phyloP scores from a whole-genome alignment of 2,329 filamentous ascomycete genomes.

The Metarhizium album region DNA sequence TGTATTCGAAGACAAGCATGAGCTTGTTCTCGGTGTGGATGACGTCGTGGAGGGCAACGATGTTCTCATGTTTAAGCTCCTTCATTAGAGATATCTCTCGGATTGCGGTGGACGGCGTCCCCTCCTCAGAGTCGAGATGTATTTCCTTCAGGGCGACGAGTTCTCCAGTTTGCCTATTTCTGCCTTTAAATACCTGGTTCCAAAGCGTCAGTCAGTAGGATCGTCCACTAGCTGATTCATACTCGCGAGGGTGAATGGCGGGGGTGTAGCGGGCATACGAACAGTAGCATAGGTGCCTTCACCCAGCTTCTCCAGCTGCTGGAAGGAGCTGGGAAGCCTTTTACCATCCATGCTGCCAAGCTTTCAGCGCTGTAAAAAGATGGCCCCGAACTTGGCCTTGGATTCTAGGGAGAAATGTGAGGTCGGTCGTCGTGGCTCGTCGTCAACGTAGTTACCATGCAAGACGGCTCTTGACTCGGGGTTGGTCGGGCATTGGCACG shows the following conservation, averaged over 20 bases:
- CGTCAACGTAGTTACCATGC: not conserved
- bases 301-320: conserved; percentile 97
- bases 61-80: conserved; percentile 97
- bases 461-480: not conserved
- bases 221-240: not conserved
- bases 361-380: not conserved
- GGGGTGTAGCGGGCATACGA: conserved; percentile 22
- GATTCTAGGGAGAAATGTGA: not conserved
- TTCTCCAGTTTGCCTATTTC: conserved; percentile 93
- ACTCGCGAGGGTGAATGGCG: not conserved
- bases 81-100: conserved; percentile 99
- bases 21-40: conserved; percentile 99
- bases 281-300: conserved; percentile 98
- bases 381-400: not conserved
- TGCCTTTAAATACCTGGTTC: conserved; percentile 86
- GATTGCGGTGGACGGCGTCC: conserved; percentile 92
- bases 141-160: conserved; percentile 97
- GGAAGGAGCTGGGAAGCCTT: conserved; percentile 90
- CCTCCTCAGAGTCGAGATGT: conserved; percentile 96
- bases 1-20: conserved; percentile 98
- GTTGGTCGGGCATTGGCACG: not conserved
- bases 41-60: conserved; percentile 93
- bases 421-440: not conserved
- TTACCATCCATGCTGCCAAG: conserved; percentile 56
- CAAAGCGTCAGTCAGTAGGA: conserved; percentile 8